phyloP scores from a whole-genome alignment of 345 rosid species.

The Pseudoturritis turrita region DNA sequence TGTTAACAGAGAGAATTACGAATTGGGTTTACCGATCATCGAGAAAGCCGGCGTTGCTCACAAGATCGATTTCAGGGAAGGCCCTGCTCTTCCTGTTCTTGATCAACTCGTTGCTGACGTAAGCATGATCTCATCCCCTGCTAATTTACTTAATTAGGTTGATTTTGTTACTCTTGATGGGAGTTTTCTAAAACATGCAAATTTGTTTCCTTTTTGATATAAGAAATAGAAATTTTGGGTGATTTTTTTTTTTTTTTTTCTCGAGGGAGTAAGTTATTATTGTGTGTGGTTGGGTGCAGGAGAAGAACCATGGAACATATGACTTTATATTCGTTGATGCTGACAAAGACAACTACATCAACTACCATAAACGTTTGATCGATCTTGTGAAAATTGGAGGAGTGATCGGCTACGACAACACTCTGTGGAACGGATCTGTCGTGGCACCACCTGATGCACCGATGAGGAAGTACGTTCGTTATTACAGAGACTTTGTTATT shows the following conservation, averaged over 20 bases:
- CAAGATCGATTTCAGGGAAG: conserved; percentile 92
- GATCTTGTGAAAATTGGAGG: conserved; percentile 89
- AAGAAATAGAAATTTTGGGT: no score
- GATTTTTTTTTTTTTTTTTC: not conserved
- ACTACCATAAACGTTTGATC: conserved; percentile 81
- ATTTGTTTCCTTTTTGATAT: no score
- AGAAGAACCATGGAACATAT: conserved; percentile 60
- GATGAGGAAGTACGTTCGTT: conserved; percentile 75
- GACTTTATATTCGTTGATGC: conserved; percentile 98
- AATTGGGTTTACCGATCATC: conserved; percentile 83
- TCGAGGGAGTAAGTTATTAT: not conserved
- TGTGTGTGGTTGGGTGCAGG: conserved; percentile 41
- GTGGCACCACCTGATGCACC: conserved; percentile 87
- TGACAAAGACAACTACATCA: conserved; percentile 91
- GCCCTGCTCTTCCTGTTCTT: conserved; percentile 96
- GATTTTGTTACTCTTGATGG: no score
- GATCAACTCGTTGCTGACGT: conserved; percentile 81
- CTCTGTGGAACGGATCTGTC: conserved; percentile 94
- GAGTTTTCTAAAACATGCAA: no score
- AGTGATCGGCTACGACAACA: conserved; percentile 93
- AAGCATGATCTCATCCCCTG: conserved; percentile 28
- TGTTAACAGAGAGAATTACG: conserved; percentile 82
- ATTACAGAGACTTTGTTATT: conserved; percentile 82
- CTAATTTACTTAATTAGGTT: no score
- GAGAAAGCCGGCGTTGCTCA: conserved; percentile 94